Evolutionary conservation across 371 early-diverging fungal genomes (phyloP).

Genomic region (Conidiobolus incongruus): DNA sequence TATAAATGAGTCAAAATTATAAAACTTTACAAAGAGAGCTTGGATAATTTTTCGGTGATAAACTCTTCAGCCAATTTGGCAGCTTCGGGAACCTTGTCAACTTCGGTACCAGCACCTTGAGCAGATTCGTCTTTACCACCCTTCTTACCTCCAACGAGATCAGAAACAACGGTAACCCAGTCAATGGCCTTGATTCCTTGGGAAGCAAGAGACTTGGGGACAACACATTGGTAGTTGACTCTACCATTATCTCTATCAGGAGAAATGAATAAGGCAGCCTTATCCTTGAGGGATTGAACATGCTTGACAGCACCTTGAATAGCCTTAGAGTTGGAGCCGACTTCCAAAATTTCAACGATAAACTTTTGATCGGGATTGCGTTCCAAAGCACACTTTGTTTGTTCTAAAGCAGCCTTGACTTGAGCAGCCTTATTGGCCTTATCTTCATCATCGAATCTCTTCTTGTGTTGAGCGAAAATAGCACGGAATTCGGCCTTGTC

Average conservation of each 20-base stretch:
- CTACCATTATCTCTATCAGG: conserved; percentile 39
- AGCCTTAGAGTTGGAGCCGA: conserved; percentile 43
- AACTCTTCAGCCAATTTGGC: conserved; percentile 45
- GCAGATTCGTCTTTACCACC: conserved; percentile 73
- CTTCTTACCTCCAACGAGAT: conserved; percentile 69
- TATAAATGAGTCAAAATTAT: too few relatives aligned
- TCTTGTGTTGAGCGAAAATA: conserved; percentile 43
- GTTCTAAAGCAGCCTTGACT: conserved; percentile 45
- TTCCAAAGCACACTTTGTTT: conserved; percentile 54
- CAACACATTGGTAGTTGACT: conserved; percentile 65
- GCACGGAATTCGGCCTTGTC: conserved; percentile 51
- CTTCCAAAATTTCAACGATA: conserved; percentile 34
- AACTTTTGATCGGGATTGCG: conserved; percentile 32
- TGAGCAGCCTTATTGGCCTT: conserved; percentile 70
- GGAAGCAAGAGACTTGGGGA: conserved; percentile 35
- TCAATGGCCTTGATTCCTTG: conserved; percentile 65
- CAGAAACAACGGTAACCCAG: conserved; percentile 66
- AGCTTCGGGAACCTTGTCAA: conserved; percentile 40
- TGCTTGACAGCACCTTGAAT: conserved; percentile 34
- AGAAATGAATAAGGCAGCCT: conserved; percentile 64
- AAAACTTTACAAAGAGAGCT: too few relatives aligned
- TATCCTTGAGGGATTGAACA: conserved; percentile 49
- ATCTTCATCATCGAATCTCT: conserved; percentile 63
- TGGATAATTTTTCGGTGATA: conserved; percentile 44
- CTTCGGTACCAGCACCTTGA: conserved; percentile 52